Evolutionary conservation across 1,284 basidiomycete species (phyloP).

Genomic region (Pseudozyma hubeiensis): DNA sequence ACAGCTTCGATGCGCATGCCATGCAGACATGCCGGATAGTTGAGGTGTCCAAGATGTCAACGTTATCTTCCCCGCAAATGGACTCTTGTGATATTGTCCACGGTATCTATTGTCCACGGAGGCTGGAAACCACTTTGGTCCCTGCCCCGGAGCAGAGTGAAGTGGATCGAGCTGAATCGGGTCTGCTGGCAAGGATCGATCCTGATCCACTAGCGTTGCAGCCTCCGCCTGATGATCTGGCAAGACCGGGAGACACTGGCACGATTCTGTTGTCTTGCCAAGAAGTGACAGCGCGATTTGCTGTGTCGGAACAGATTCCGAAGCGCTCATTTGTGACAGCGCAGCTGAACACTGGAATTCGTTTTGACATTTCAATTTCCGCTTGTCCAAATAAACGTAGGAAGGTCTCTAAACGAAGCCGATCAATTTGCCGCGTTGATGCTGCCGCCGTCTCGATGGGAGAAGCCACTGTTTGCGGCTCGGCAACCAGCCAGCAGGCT

Average conservation of each 20-base stretch:
- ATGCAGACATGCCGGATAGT: neutral
- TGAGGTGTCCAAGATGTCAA: neutral
- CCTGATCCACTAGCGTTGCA: too few species aligned
- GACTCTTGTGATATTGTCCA: too few species aligned
- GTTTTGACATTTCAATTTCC: slow-evolving; percentile 5
- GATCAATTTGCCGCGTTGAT: slow-evolving; percentile 16
- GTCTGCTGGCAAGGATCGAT: too few species aligned
- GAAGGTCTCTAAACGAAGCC: neutral
- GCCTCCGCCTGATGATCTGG: too few species aligned
- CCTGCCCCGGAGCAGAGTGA: too few species aligned
- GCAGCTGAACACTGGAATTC: neutral
- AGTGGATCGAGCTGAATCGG: too few species aligned
- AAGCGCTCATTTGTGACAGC: neutral
- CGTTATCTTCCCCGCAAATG: slow-evolving; percentile 10
- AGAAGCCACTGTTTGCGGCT: too few species aligned
- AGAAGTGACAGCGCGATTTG: neutral
- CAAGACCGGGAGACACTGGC: slow-evolving; percentile 2
- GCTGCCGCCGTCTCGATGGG: too few species aligned
- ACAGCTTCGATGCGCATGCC: neutral
- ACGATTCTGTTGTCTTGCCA: slow-evolving; percentile 2
- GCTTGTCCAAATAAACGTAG: slow-evolving; percentile 13
- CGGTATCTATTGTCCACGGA: too few species aligned
- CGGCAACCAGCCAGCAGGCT: too few species aligned
- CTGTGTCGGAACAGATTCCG: slow-evolving; percentile 1
- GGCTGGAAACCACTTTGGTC: too few species aligned